Conservation (phyloP, 2,329 filamentous ascomycete genomes). For the Lasiodiplodia hormozganensis region DNA sequence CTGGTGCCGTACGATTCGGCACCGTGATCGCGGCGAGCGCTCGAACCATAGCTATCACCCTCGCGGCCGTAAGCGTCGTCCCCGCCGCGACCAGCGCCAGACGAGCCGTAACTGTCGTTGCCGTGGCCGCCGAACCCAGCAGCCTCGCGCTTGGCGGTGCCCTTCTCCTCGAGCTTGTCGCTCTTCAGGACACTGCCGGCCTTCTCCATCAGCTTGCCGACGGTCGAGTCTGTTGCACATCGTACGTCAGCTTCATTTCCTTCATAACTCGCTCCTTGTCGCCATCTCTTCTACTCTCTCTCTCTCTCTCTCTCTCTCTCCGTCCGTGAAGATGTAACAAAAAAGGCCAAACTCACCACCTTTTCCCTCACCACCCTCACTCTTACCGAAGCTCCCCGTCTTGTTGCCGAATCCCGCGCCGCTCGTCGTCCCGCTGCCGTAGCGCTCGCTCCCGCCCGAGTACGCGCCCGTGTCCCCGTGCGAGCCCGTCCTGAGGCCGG, state of each 20-base stretch:
- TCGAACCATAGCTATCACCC: conserved; percentile 6
- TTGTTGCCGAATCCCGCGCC: conserved; percentile 50
- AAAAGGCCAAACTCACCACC: neutral
- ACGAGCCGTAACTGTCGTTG: neutral
- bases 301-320: too few relatives aligned
- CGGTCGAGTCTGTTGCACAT: conserved; percentile 51
- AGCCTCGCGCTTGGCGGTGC: conserved; percentile 57
- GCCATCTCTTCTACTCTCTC: too few relatives aligned
- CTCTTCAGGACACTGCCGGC: conserved; percentile 59
- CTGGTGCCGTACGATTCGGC: neutral
- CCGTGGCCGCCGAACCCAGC: neutral
- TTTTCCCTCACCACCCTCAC: neutral
- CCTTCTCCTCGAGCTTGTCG: conserved; percentile 57
- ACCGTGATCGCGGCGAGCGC: neutral
- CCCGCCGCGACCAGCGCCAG: conserved; percentile 55
- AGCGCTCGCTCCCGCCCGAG: conserved; percentile 35
- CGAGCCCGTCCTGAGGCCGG: conserved; percentile 37
- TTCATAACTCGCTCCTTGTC: too few relatives aligned
- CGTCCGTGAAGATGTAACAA: conserved; percentile 2
- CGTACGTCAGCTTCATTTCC: conserved; percentile 30
- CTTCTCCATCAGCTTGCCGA: conserved; percentile 67
- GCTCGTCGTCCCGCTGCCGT: conserved; percentile 42
- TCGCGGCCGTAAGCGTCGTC: neutral
- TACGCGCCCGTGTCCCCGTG: conserved; percentile 39
- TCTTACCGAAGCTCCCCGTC: conserved; percentile 31